These are phyloP conservation scores for Hymenoscyphus scutula DNA, from an alignment of 2,329 filamentous ascomycete genomes.

Conservation along the genomic window DNA sequence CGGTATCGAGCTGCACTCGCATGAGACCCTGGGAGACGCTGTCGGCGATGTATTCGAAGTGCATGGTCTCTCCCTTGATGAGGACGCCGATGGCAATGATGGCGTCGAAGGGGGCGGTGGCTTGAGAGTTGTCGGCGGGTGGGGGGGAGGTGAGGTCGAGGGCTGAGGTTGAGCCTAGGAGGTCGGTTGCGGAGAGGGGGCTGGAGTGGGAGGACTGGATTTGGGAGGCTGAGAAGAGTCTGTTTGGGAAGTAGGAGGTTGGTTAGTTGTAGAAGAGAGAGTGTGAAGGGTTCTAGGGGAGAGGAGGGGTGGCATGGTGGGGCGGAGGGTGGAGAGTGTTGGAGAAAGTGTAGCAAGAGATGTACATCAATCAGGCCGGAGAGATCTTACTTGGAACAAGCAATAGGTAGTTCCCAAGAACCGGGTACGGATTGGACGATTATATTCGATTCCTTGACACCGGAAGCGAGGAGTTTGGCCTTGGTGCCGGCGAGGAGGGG, in stretches of 20 bases:
- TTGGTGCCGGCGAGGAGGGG: conserved; percentile 75
- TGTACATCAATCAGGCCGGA: background rate
- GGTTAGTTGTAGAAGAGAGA: too few relatives aligned
- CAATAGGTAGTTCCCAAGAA: conserved; percentile 90
- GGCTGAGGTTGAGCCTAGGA: conserved; percentile 63
- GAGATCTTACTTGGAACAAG: conserved; percentile 55
- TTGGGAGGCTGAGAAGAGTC: conserved; percentile 81
- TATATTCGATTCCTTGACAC: conserved; percentile 86
- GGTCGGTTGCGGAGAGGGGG: conserved; percentile 66
- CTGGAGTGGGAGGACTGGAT: conserved; percentile 69
- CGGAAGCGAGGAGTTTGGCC: conserved; percentile 72
- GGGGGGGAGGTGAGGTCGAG: conserved; percentile 57
- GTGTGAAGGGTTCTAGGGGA: background rate
- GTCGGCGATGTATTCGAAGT: conserved; percentile 98
- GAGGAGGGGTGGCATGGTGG: too few relatives aligned
- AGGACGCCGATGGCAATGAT: conserved; percentile 93
- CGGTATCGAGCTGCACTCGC: conserved; percentile 86
- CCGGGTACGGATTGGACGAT: conserved; percentile 87
- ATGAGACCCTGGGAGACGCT: conserved; percentile 89
- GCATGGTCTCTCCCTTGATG: conserved; percentile 99
- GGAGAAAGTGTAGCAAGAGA: background rate
- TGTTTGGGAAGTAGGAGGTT: conserved; percentile 39
- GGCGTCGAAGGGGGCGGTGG: conserved; percentile 74
- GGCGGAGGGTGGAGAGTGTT: too few relatives aligned
- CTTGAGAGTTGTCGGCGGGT: conserved; percentile 40